A percentile compares a stretch with the other conserved stretches of the same genome.
Evolutionary conservation across 2,329 filamentous ascomycete genomes (phyloP).

Genomic region (Calonectria ilicicola): DNA sequence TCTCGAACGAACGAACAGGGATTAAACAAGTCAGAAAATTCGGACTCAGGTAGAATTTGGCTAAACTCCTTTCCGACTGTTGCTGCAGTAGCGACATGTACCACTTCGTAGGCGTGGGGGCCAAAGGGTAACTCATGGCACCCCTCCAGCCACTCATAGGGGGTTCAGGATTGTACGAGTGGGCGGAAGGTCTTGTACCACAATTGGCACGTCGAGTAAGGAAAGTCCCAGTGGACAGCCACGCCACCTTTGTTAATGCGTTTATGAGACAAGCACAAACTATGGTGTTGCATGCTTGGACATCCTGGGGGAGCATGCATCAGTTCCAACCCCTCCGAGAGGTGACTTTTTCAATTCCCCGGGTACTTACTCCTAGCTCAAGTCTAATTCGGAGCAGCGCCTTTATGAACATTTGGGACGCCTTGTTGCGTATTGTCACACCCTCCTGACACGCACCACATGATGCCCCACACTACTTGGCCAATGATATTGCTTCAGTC

Average conservation of each 20-base stretch:
- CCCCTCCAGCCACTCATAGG: not conserved
- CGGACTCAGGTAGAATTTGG: not conserved
- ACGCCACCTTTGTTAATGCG: not conserved
- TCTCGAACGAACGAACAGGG: not conserved
- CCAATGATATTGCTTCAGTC: not conserved
- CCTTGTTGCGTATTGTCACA: not conserved
- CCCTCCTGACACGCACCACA: not conserved
- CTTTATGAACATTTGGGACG: not conserved
- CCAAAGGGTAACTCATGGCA: not conserved
- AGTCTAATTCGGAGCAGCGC: not conserved
- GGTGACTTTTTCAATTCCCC: not conserved
- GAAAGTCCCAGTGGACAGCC: not conserved
- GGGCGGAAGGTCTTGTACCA: not conserved
- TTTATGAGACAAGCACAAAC: not conserved
- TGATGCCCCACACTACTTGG: not conserved
- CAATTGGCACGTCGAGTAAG: not conserved
- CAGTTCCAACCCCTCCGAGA: not conserved
- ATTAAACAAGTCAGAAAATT: not conserved
- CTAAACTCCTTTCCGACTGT: not conserved
- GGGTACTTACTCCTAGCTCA: not conserved
- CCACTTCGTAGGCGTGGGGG: not conserved
- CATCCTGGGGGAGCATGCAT: accelerated
- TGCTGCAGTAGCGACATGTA: not conserved
- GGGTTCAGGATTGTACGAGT: not conserved
- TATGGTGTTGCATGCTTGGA: not conserved